Conservation (phyloP, 148 eudicot genomes). For the Silene latifolia region DNA sequence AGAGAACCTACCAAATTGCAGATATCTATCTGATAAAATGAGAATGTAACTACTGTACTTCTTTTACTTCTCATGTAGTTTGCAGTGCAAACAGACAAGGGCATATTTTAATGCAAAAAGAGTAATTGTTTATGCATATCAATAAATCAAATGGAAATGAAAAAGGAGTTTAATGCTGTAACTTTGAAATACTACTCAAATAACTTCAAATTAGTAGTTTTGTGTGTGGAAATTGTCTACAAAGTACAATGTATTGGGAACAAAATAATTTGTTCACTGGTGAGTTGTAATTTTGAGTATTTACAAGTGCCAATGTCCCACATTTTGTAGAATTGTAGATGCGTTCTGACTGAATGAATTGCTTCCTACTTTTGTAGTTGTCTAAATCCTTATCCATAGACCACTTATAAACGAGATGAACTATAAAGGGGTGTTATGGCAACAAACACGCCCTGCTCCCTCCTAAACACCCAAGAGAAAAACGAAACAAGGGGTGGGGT, state of each 20-base stretch:
- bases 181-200: neutral
- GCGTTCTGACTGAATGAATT: no score
- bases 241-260: neutral
- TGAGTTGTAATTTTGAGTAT: neutral
- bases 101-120: neutral
- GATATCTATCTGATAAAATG: neutral
- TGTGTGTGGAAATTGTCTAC: neutral
- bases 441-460: neutral
- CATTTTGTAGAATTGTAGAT: no score
- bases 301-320: no score
- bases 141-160: neutral
- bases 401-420: no score
- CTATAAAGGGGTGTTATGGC: neutral
- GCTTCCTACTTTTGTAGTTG: no score
- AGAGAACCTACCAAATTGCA: neutral
- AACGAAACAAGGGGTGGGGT: no score
- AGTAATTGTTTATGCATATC: neutral
- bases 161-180: neutral
- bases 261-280: neutral
- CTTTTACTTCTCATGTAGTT: neutral
- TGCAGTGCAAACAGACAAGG: neutral
- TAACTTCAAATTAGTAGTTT: neutral
- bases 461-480: neutral
- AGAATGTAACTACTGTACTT: neutral
- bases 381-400: no score